Base-by-base conservation (phyloP, 371 early-diverging fungal species). In the Mortierella sp. region DNA sequence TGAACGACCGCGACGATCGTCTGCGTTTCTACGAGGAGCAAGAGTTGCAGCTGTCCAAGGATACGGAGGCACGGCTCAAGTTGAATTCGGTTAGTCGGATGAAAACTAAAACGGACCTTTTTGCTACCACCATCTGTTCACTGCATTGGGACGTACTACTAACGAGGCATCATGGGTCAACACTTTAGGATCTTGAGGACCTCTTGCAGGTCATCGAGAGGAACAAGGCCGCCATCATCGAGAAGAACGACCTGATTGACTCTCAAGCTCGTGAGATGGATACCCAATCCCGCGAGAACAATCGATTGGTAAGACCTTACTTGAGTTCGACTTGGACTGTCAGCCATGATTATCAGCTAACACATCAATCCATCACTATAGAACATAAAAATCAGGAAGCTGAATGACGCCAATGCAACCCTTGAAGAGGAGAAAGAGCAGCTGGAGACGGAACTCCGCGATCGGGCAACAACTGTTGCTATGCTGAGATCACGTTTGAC, bases 371-470 rank as follows among this genome's bases (percentile, higher is more conserved):
- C 14, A 18, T 18, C 12, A 12, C 3, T 51, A 12, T 41, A 72
- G 73, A 72, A 63, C 21, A 27, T 55, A 21, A 72, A 72, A 56
- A 45, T 55, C 26, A 74, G 76, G 28, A 60, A 61, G 8, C 51
- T 70, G 43, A 59, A 66, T 38, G 60, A 38, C 23, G 34, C 78
- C 13, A 38, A 63, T 45, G 67, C 61, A 1, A 58, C 57, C 18
- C 54, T 74, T 12, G 76, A 74, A 30, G 58, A 61, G 1, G 76
- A 74, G n/a, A 74, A 74, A 24, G 55, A 68, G 42, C 60, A 64
- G 24, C 21, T 70, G 57, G 71, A 78, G 48, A 71, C 67, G 6
- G 60, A 38, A 9, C 67, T 78, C 12, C 66, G 67, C 8, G 78
- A 78, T 34, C 52, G 64, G 2, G 60, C 54, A 5, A 59, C 58